phyloP scores from a whole-genome alignment of 2,329 filamentous ascomycete genomes.

The Ceratocystis lukuohia region DNA sequence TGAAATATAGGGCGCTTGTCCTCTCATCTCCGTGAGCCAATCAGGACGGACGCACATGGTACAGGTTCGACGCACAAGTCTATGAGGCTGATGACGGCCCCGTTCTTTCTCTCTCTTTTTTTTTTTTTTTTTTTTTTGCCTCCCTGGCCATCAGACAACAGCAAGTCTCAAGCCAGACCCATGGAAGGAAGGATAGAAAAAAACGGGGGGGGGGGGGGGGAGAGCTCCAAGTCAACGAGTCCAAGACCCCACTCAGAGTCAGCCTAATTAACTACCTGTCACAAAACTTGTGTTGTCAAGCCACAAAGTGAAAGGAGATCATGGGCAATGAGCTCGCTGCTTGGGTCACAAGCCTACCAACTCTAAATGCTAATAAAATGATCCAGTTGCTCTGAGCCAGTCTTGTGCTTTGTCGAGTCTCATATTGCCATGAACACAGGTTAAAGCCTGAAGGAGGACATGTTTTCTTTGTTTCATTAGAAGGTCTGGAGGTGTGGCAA shows the following conservation, averaged over 20 bases:
- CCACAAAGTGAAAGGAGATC: not conserved
- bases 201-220: too few relatives aligned
- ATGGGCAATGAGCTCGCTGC: not conserved
- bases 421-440: not conserved
- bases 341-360: not conserved
- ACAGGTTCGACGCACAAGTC: not conserved
- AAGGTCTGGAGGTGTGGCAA: not conserved
- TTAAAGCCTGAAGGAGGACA: not conserved
- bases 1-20: not conserved
- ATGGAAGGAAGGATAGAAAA: not conserved
- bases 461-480: not conserved
- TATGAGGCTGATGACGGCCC: not conserved
- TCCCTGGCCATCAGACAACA: not conserved
- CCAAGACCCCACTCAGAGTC: too few relatives aligned
- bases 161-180: not conserved
- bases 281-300: not conserved
- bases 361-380: not conserved
- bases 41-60: not conserved
- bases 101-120: not conserved
- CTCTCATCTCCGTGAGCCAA: not conserved
- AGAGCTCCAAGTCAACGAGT: too few relatives aligned
- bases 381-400: not conserved
- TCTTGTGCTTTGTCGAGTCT: not conserved
- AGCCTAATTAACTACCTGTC: not conserved
- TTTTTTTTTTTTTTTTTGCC: not conserved